phyloP scores from a whole-genome alignment of 2,329 filamentous ascomycete species.

The Fusarium clavum region DNA sequence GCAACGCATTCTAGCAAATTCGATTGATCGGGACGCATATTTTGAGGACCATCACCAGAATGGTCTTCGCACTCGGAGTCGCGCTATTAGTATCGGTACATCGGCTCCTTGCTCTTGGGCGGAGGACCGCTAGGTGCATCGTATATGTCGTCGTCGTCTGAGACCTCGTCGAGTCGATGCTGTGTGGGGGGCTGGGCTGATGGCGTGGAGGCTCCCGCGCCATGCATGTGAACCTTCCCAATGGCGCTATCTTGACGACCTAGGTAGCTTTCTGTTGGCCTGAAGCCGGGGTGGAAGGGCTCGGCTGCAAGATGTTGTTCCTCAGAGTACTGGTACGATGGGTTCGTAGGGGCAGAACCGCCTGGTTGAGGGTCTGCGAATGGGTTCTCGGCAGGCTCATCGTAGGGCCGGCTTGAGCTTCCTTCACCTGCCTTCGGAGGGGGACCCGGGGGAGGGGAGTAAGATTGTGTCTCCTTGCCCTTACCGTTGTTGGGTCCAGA shows the following conservation, averaged over 20 bases:
- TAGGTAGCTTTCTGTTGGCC: conserved; percentile 40
- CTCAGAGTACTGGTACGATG: conserved; percentile 34
- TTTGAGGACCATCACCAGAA: background rate
- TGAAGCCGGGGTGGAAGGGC: conserved; percentile 55
- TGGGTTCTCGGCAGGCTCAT: conserved; percentile 41
- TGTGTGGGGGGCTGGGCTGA: conserved; percentile 28
- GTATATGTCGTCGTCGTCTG: conserved; percentile 56
- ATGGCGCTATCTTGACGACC: conserved; percentile 56
- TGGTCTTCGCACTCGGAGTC: background rate
- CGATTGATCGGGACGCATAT: background rate
- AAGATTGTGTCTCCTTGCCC: conserved; percentile 51
- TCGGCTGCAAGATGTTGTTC: conserved; percentile 49
- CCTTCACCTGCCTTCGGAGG: conserved; percentile 45
- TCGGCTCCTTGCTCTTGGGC: conserved; percentile 53
- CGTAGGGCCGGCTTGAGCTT: conserved; percentile 37
- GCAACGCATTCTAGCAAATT: background rate
- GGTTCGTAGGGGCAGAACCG: conserved; percentile 26
- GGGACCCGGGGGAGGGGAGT: conserved; percentile 43
- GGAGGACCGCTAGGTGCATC: conserved; percentile 47
- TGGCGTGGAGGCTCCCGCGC: conserved; percentile 46
- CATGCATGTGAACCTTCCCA: conserved; percentile 58
- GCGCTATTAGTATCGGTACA: conserved; percentile 49
- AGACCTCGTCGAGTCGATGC: conserved; percentile 45
- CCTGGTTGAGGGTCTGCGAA: conserved; percentile 52
- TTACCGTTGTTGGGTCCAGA: conserved; percentile 43